Conservation (phyloP, 139 green algal species). For the Micromonas pusilla region DNA sequence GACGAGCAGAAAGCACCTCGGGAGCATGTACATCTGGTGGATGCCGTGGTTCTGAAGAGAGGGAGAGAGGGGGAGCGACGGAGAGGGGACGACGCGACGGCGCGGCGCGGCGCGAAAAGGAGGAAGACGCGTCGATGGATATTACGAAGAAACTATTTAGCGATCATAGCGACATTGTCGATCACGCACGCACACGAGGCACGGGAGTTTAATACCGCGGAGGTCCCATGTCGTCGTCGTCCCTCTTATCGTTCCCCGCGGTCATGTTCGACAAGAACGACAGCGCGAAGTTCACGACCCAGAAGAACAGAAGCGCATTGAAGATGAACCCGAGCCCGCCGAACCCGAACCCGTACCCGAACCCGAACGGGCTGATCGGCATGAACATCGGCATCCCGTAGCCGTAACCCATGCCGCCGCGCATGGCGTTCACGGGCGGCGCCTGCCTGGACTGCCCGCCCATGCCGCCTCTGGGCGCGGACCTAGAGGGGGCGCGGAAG, state of each 20-base stretch:
- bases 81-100: not conserved
- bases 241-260: not conserved
- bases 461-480: not conserved
- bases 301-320: not conserved
- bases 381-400: constrained; percentile 7
- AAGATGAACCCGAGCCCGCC: constrained; percentile 14
- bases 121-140: not conserved
- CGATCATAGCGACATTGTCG: not conserved
- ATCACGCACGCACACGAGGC: not conserved
- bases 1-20: constrained; percentile 72
- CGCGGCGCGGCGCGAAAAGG: not conserved
- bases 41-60: constrained; percentile 62
- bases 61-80: not conserved
- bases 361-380: constrained; percentile 2
- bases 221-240: not conserved
- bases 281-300: constrained; percentile 1
- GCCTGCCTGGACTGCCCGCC: not conserved
- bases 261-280: not conserved
- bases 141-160: not conserved
- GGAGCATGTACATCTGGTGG: constrained; percentile 91
- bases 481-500: not conserved
- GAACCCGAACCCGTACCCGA: constrained; percentile 19
- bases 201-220: not conserved
- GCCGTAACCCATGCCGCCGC: constrained; percentile 6
- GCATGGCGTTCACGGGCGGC: not conserved